Conservation (phyloP, 768 basidiomycete species). For the Filobasidium wieringae region DNA sequence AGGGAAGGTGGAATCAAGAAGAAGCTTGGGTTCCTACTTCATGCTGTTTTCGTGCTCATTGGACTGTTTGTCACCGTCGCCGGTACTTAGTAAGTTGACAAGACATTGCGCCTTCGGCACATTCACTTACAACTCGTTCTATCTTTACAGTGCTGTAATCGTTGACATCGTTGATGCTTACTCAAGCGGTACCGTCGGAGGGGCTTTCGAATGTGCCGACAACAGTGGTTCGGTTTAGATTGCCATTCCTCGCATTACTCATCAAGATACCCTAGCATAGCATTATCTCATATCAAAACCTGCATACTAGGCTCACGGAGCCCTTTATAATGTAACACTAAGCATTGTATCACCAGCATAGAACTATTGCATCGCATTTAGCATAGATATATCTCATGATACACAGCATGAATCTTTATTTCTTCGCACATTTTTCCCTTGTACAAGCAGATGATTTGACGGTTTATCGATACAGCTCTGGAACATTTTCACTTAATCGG, state of each 20-base stretch:
- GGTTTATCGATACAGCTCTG: background rate
- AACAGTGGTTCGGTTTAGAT: slow-evolving; percentile 4
- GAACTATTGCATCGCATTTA: too few relatives aligned
- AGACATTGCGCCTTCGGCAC: background rate
- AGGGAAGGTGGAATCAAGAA: background rate
- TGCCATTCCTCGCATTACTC: too few relatives aligned
- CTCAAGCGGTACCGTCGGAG: slow-evolving; percentile 10
- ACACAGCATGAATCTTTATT: too few relatives aligned
- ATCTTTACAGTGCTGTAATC: slow-evolving; percentile 2
- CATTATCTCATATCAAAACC: too few relatives aligned
- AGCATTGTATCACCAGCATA: too few relatives aligned
- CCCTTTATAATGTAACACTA: too few relatives aligned
- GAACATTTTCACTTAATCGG: slow-evolving; percentile 4
- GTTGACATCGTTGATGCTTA: slow-evolving; percentile 14
- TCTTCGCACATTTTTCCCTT: too few relatives aligned
- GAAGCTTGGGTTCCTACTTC: background rate
- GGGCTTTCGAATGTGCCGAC: slow-evolving; percentile 16
- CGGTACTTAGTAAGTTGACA: background rate
- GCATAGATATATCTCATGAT: too few relatives aligned
- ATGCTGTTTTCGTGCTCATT: background rate
- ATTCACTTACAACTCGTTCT: background rate
- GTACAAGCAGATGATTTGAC: too few relatives aligned
- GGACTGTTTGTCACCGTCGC: background rate
- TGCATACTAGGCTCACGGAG: too few relatives aligned
- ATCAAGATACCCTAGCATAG: too few relatives aligned